phyloP scores from a whole-genome alignment of 2,329 filamentous ascomycete genomes.

The Bipolaris bicolor region DNA sequence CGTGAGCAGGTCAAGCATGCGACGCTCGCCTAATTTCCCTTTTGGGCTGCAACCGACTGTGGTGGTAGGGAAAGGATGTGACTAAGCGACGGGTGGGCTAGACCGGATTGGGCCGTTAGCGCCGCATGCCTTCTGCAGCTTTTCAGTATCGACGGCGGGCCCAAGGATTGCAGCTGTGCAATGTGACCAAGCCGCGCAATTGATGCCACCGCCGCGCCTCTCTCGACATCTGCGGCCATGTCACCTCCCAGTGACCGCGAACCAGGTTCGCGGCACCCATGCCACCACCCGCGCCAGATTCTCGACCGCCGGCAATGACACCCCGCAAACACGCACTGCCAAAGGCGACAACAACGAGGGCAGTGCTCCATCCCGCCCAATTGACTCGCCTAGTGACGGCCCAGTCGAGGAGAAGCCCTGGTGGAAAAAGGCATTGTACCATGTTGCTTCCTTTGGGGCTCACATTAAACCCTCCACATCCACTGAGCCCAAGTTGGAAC shows the following conservation, averaged over 20 bases:
- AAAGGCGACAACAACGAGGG: neutral
- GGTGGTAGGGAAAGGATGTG: slow-evolving; percentile 20
- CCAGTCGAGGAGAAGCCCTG: slow-evolving; percentile 1
- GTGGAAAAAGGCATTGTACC: slow-evolving; percentile 7
- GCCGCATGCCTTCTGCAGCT: slow-evolving; percentile 21
- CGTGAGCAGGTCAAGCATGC: neutral
- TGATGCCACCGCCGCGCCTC: slow-evolving; percentile 54
- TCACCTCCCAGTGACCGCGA: slow-evolving; percentile 49
- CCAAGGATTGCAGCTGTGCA: slow-evolving; percentile 28
- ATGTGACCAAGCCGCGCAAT: slow-evolving; percentile 46
- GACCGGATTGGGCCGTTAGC: slow-evolving; percentile 17
- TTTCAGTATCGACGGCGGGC: slow-evolving; percentile 18
- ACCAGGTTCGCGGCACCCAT: slow-evolving; percentile 42
- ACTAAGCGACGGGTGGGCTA: slow-evolving; percentile 29
- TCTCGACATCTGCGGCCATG: slow-evolving; percentile 52
- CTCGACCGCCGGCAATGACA: slow-evolving; percentile 20
- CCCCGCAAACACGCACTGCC: slow-evolving; percentile 7
- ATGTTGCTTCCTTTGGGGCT: neutral
- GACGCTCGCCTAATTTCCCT: slow-evolving; percentile 4
- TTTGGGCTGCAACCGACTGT: slow-evolving; percentile 7
- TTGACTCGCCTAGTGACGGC: neutral
- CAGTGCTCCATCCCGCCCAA: neutral
- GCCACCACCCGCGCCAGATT: slow-evolving; percentile 23
- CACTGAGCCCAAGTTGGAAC: slow-evolving; percentile 1
- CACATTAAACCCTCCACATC: neutral